phyloP scores from a whole-genome alignment of 441 rosid species.

The Erodium moschatum region DNA sequence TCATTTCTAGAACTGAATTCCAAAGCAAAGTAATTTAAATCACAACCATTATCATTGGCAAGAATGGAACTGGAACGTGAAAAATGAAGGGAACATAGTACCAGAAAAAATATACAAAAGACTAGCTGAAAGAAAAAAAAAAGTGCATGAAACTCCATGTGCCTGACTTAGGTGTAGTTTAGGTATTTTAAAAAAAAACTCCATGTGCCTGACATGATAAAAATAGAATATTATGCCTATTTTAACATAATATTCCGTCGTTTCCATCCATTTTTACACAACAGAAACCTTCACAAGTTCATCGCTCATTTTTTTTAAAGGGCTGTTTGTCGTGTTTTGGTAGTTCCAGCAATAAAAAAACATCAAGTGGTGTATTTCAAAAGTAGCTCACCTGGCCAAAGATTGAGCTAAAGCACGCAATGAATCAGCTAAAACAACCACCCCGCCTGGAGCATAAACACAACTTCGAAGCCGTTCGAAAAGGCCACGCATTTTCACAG shows the following conservation, averaged over 20 bases:
- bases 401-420: slow-evolving; percentile 73
- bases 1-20: slow-evolving; percentile 54
- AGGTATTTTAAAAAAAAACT: too few species aligned
- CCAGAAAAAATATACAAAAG: not conserved
- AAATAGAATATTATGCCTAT: too few species aligned
- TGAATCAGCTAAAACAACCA: slow-evolving; percentile 67
- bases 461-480: slow-evolving; percentile 72
- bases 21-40: slow-evolving; percentile 18
- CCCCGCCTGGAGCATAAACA: slow-evolving; percentile 53
- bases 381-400: slow-evolving; percentile 63
- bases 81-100: not conserved
- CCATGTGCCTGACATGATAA: too few species aligned
- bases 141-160: too few species aligned
- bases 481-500: slow-evolving; percentile 71
- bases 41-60: slow-evolving; percentile 17
- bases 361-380: slow-evolving; percentile 8
- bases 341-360: not conserved
- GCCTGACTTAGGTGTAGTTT: too few species aligned
- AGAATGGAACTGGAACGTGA: slow-evolving; percentile 3
- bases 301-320: too few species aligned
- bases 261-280: too few species aligned
- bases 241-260: too few species aligned
- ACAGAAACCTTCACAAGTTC: too few species aligned
- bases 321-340: too few species aligned
- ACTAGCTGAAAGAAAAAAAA: not conserved